Conservation (phyloP, 192 early-diverging fungal genomes). For the Podila horticola region DNA sequence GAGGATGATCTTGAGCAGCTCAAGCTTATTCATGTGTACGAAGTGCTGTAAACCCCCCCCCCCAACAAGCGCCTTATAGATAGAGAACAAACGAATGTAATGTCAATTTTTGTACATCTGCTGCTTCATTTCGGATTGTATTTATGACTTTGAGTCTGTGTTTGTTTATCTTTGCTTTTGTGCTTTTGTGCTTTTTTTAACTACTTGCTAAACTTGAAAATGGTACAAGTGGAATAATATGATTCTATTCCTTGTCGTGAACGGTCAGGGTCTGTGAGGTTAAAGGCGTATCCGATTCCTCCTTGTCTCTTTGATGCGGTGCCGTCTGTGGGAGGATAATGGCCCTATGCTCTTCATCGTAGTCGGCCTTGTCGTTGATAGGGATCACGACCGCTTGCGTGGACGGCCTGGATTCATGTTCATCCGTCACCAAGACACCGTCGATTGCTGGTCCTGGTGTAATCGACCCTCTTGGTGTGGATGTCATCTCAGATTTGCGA, state of each 20-base stretch:
- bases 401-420: not conserved
- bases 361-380: not conserved
- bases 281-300: not conserved
- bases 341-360: not conserved
- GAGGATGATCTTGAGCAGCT: conserved; percentile 65
- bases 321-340: not conserved
- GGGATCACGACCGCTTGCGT: not conserved
- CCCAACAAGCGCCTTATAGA: conserved; percentile 1
- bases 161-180: not conserved
- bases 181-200: not conserved
- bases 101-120: not conserved
- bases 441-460: not conserved
- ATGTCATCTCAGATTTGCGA: not conserved
- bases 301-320: not conserved
- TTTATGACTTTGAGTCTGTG: not conserved
- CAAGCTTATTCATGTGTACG: conserved; percentile 65
- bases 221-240: too few species aligned
- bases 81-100: not conserved
- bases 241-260: not conserved
- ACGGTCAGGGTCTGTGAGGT: not conserved
- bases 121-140: not conserved
- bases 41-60: conserved; percentile 47
- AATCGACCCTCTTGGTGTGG: not conserved
- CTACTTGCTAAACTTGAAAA: too few species aligned
- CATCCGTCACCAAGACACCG: not conserved